phyloP scores from a whole-genome alignment of 345 rosid species.

The Gynandropsis gynandra region DNA sequence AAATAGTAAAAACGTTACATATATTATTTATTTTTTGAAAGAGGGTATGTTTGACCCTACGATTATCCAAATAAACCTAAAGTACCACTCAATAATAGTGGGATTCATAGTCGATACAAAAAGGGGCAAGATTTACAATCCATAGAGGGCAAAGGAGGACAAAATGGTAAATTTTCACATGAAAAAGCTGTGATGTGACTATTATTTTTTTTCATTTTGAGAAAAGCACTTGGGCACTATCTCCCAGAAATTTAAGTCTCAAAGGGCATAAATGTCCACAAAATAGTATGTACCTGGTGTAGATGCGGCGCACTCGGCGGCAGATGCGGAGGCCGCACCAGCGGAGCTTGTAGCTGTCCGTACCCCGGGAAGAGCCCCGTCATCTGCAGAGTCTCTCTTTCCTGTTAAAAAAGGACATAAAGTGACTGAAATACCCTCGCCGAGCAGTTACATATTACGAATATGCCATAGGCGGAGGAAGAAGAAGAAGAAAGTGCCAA shows the following conservation, averaged over 20 bases:
- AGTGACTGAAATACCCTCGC: conserved; percentile 20
- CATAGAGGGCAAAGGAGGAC: conserved; percentile 7
- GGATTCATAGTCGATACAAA: background rate
- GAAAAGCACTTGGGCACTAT: too few relatives aligned
- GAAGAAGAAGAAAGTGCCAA: background rate
- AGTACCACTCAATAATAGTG: too few relatives aligned
- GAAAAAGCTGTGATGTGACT: background rate
- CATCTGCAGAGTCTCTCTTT: conserved; percentile 55
- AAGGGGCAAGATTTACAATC: background rate
- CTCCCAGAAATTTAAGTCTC: too few relatives aligned
- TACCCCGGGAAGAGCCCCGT: conserved; percentile 48
- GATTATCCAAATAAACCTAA: background rate
- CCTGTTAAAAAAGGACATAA: conserved; percentile 36
- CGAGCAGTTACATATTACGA: background rate
- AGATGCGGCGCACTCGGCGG: conserved; percentile 47
- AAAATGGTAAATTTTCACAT: background rate
- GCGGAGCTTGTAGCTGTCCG: conserved; percentile 49
- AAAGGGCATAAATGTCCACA: conserved; percentile 3
- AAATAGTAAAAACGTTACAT: background rate
- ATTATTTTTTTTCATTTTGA: background rate
- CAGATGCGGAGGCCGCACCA: conserved; percentile 34
- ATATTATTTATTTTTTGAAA: background rate
- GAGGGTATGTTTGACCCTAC: background rate
- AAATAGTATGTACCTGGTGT: background rate
- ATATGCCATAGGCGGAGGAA: too few relatives aligned